These are phyloP conservation scores for Trichoderma hamatum DNA, from an alignment of 2,329 filamentous ascomycete genomes.

Conservation along the genomic window DNA sequence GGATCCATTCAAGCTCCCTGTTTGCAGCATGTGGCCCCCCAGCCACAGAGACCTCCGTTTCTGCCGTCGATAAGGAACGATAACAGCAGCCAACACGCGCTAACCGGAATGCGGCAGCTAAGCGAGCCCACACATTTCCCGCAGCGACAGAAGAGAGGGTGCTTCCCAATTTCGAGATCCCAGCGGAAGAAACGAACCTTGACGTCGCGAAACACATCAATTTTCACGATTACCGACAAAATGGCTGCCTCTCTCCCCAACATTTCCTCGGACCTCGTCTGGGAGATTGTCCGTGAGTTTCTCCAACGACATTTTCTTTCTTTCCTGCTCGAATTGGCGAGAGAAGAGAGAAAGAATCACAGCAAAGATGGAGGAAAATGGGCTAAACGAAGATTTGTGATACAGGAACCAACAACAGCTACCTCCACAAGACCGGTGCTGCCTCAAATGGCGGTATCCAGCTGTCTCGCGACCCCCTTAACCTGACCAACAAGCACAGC, in stretches of 20 bases:
- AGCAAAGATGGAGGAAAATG: neutral
- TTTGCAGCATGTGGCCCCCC: slow-evolving; percentile 10
- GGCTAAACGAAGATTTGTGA: slow-evolving; percentile 30
- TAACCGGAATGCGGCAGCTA: slow-evolving; percentile 40
- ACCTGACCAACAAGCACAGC: slow-evolving; percentile 87
- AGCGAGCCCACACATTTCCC: slow-evolving; percentile 48
- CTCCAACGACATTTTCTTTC: neutral
- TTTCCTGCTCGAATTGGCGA: neutral
- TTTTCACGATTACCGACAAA: slow-evolving; percentile 47
- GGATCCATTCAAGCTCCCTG: slow-evolving; percentile 18
- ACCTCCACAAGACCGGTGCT: slow-evolving; percentile 83
- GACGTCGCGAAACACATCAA: slow-evolving; percentile 32
- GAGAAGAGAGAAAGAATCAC: neutral
- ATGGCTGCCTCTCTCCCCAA: slow-evolving; percentile 65
- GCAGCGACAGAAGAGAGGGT: slow-evolving; percentile 9
- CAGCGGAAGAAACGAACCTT: slow-evolving; percentile 20
- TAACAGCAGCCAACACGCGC: slow-evolving; percentile 27
- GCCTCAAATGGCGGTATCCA: slow-evolving; percentile 75
- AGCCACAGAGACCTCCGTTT: neutral
- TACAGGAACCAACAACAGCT: slow-evolving; percentile 83
- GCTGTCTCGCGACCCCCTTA: slow-evolving; percentile 93
- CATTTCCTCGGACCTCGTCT: slow-evolving; percentile 89
- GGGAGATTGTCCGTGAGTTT: slow-evolving; percentile 90
- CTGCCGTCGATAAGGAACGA: slow-evolving; percentile 28
- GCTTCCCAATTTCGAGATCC: slow-evolving; percentile 33